These are phyloP conservation scores for Solanum tarapatanum DNA, from an alignment of 257 asterid species.

Conservation along the genomic window DNA sequence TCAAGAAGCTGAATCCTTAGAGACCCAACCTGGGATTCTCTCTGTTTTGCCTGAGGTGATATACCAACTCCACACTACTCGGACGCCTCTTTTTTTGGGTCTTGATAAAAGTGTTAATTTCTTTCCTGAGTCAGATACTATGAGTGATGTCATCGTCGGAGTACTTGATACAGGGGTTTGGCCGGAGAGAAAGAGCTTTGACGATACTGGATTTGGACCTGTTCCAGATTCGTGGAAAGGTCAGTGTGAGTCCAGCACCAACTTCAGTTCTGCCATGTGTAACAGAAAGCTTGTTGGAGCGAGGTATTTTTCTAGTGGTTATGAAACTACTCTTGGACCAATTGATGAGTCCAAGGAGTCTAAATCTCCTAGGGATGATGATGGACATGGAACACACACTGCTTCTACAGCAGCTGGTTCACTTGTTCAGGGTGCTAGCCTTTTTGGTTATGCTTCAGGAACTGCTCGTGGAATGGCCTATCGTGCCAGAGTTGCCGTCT, in stretches of 20 bases:
- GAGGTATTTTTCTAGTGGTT: slow-evolving; percentile 52
- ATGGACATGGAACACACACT: slow-evolving; percentile 95
- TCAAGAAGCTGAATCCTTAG: slow-evolving; percentile 36
- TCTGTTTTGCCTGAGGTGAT: slow-evolving; percentile 47
- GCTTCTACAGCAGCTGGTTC: slow-evolving; percentile 80
- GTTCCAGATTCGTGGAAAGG: slow-evolving; percentile 77
- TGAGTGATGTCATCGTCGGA: slow-evolving; percentile 55
- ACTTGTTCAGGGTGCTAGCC: slow-evolving; percentile 48
- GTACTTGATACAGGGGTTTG: slow-evolving; percentile 86
- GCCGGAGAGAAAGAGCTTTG: slow-evolving; percentile 89
- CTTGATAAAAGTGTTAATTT: slow-evolving; percentile 47
- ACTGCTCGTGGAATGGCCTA: slow-evolving; percentile 94
- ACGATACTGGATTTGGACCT: slow-evolving; percentile 57
- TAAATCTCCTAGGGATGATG: slow-evolving; percentile 77
- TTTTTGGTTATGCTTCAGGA: slow-evolving; percentile 72
- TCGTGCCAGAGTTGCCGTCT: slow-evolving; percentile 57
- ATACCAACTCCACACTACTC: slow-evolving; percentile 82
- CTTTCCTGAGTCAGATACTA: slow-evolving; percentile 45
- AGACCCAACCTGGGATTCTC: slow-evolving; percentile 45
- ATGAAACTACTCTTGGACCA: slow-evolving; percentile 67
- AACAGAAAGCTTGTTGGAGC: slow-evolving; percentile 80
- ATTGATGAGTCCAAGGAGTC: slow-evolving; percentile 56
- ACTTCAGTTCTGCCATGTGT: slow-evolving; percentile 43
- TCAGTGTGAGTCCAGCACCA: slow-evolving; percentile 53
- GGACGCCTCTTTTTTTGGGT: slow-evolving; percentile 75